phyloP scores from a whole-genome alignment of 31 red algal genomes.

The Endocladia muricata region DNA sequence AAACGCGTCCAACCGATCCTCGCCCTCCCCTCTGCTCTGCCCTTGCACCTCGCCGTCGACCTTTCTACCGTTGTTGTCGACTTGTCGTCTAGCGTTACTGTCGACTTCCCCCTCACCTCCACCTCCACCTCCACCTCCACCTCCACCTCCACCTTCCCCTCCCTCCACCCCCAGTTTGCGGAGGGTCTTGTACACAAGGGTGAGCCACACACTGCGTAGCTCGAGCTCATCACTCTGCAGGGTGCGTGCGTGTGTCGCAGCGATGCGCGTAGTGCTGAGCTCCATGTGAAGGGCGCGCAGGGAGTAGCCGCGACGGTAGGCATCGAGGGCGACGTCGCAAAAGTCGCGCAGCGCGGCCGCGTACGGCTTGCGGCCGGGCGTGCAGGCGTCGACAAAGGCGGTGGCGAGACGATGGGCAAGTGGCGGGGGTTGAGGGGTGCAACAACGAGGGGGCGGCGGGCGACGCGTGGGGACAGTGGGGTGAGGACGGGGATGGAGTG shows the following conservation, averaged over 20 bases:
- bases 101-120: neutral
- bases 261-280: neutral
- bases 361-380: conserved; percentile 12
- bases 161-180: neutral
- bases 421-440: neutral
- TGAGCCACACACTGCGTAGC: conserved; percentile 22
- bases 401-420: neutral
- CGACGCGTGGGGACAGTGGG: too few species aligned
- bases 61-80: neutral
- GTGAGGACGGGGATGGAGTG: too few species aligned
- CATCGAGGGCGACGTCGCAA: neutral
- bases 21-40: neutral
- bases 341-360: conserved; percentile 10
- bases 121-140: neutral
- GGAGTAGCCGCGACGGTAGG: conserved; percentile 5
- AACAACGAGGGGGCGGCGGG: too few species aligned
- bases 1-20: conserved; percentile 15
- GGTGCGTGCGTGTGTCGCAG: neutral
- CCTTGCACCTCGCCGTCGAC: neutral
- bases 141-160: neutral
- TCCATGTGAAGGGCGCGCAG: conserved; percentile 2
- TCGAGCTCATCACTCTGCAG: conserved; percentile 22
- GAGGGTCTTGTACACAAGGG: conserved; percentile 24
- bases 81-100: neutral
- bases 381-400: conserved; percentile 7